phyloP scores from a whole-genome alignment of 768 basidiomycete genomes.

The Mrakia blollopis region DNA sequence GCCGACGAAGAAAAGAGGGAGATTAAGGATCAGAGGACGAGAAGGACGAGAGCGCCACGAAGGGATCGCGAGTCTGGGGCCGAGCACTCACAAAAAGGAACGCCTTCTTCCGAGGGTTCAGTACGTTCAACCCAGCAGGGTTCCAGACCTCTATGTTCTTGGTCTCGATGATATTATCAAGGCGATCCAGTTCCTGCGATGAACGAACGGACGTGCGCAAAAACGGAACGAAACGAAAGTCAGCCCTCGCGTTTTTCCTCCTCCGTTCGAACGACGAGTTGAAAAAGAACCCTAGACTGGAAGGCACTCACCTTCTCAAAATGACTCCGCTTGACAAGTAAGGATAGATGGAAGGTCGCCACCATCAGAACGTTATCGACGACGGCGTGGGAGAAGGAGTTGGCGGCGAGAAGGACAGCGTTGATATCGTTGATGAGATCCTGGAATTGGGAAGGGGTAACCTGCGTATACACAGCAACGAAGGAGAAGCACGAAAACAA shows the following conservation, averaged over 20 bases:
- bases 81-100: slow-evolving; percentile 77
- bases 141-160: slow-evolving; percentile 74
- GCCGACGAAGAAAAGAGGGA: neutral
- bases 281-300: too few relatives aligned
- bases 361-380: slow-evolving; percentile 75
- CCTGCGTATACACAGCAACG: slow-evolving; percentile 49
- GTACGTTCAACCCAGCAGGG: slow-evolving; percentile 75
- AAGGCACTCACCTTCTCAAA: slow-evolving; percentile 70
- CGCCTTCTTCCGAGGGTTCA: slow-evolving; percentile 77
- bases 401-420: slow-evolving; percentile 75
- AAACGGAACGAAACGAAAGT: neutral
- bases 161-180: slow-evolving; percentile 59
- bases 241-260: neutral
- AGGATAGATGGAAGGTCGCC: slow-evolving; percentile 72
- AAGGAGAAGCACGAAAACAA: too few relatives aligned
- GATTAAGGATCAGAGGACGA: slow-evolving; percentile 19
- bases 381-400: slow-evolving; percentile 66
- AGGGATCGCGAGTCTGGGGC: neutral
- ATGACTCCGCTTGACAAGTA: slow-evolving; percentile 63
- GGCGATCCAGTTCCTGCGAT: slow-evolving; percentile 67
- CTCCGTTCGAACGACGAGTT: too few relatives aligned
- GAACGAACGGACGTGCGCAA: neutral
- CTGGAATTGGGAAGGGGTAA: slow-evolving; percentile 83
- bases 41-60: slow-evolving; percentile 14
- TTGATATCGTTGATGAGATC: slow-evolving; percentile 89